These are phyloP conservation scores for Fusarium xylarioides DNA, from an alignment of 2,329 filamentous ascomycete genomes.

Conservation along the genomic window DNA sequence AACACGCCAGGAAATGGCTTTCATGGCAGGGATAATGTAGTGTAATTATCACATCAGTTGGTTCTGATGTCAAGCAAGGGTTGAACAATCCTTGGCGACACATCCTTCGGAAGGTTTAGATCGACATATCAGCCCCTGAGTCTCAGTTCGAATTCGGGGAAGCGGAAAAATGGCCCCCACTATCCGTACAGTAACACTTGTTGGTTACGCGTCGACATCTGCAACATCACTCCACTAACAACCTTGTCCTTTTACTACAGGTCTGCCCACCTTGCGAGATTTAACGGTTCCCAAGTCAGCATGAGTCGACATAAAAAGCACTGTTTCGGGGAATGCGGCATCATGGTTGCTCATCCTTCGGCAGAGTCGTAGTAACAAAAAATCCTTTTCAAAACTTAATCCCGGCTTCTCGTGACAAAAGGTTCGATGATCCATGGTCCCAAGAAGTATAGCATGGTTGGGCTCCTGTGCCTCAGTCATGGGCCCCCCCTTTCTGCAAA, in stretches of 20 bases:
- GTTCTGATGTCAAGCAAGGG: not conserved
- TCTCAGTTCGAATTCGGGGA: not conserved
- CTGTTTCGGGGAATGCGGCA: not conserved
- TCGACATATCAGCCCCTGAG: not conserved
- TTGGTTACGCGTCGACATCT: not conserved
- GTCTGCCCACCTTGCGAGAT: not conserved
- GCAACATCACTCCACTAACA: not conserved
- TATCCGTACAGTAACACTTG: not conserved
- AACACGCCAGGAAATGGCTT: not conserved
- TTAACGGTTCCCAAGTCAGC: not conserved
- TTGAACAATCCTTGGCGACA: not conserved
- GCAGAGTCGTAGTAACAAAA: not conserved
- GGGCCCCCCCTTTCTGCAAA: not conserved
- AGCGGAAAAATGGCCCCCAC: not conserved
- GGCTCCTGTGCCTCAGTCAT: not conserved
- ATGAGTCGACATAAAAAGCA: not conserved
- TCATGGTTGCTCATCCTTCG: not conserved
- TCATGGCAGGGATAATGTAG: accelerated
- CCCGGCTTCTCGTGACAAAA: not conserved
- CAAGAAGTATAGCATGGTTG: not conserved
- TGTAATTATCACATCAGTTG: not conserved
- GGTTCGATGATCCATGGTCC: not conserved
- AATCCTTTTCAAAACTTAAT: not conserved
- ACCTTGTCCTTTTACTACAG: not conserved
- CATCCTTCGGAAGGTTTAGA: not conserved